Base-by-base conservation (phyloP, 108 stramenopile species). In the Cyclotella distinguenda region DNA sequence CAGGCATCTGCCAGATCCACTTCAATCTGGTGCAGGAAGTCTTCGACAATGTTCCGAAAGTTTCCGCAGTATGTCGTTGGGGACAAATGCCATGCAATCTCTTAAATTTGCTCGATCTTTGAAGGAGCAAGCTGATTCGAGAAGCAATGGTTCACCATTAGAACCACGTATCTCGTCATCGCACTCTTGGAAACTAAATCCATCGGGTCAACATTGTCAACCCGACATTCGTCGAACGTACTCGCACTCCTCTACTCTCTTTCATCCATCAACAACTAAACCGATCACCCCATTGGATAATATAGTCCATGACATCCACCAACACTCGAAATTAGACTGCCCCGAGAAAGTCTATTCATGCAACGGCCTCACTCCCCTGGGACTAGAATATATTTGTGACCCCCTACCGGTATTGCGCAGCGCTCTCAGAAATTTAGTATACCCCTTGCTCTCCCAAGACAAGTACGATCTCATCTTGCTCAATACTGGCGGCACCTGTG, bases 361-460 rank as follows among this genome's bases (percentile, higher is more conserved):
- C 58, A 66, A 61, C 32, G 66, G 66, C 26, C 53, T 46, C 13
- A 75, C 74, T 42, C 74, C 74, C 0, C 31, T 75, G 32, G 74
- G 74, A 22, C 48, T 75, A 28, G 74, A 75, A 21, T 75, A 75
- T 34, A 60, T 75, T 39, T 67, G 60, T 38, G 74, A 75, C 68
- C 74, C 74, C 1, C 50, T 75, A 16, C 74, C 74, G 13, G 55
- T 67, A 12, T 57, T 75, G 28, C 58, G 74, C 1, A 25, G 35
- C 15, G 35, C 50, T n/a, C 35, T 60, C 60, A 59, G 68, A 13
- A 60, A 48, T 19, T 18, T 35, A 0, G 39, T 60, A 10, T 7
- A 25, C 21, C 30, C 13, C 26, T 39, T 19, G 28, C 50, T 35
- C 10, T 15, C 38, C 0, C 19, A 70, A 40, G 42, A 53, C 28